Evolutionary conservation across 768 basidiomycete species (phyloP).

Genomic region (Tulasnella sp.): DNA sequence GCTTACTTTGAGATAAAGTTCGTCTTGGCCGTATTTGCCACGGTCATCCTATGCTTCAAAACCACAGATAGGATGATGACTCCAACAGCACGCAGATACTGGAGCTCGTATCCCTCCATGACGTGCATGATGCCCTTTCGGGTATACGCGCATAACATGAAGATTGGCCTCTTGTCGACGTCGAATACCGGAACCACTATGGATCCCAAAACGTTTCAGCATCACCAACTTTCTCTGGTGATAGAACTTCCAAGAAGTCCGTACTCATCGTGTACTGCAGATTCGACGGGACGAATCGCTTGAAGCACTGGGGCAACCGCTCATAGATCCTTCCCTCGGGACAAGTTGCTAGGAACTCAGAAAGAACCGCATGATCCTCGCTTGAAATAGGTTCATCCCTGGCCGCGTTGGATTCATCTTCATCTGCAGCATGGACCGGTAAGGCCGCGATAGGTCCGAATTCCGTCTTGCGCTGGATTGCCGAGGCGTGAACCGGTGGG

Average conservation of each 20-base stretch:
- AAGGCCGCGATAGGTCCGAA: slow-evolving; percentile 36
- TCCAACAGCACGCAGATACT: slow-evolving; percentile 87
- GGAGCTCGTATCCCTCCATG: slow-evolving; percentile 83
- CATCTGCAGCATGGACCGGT: slow-evolving; percentile 35
- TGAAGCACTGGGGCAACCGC: slow-evolving; percentile 76
- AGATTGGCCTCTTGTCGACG: slow-evolving; percentile 87
- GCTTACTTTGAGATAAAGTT: slow-evolving; percentile 85
- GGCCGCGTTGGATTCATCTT: not conserved
- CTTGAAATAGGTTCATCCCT: slow-evolving; percentile 49
- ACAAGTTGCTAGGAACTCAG: slow-evolving; percentile 69
- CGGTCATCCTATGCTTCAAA: slow-evolving; percentile 84
- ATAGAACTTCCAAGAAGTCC: slow-evolving; percentile 33
- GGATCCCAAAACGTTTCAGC: slow-evolving; percentile 15
- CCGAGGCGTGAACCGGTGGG: slow-evolving; percentile 25
- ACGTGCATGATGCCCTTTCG: slow-evolving; percentile 75
- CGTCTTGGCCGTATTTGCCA: slow-evolving; percentile 92
- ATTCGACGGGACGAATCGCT: slow-evolving; percentile 71
- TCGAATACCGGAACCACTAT: slow-evolving; percentile 89
- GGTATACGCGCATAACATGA: slow-evolving; percentile 82
- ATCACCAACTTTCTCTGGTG: slow-evolving; percentile 3
- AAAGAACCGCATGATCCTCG: slow-evolving; percentile 70
- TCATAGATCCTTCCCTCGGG: slow-evolving; percentile 88
- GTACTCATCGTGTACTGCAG: slow-evolving; percentile 85
- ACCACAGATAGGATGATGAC: slow-evolving; percentile 93
- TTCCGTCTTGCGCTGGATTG: slow-evolving; percentile 32